Percentiles rank a stretch among this genome's conserved stretches.
These are phyloP conservation scores for Ophiocordyceps polyrhachis-furcata DNA, from an alignment of 2,329 filamentous ascomycete genomes.

Conservation along the genomic window DNA sequence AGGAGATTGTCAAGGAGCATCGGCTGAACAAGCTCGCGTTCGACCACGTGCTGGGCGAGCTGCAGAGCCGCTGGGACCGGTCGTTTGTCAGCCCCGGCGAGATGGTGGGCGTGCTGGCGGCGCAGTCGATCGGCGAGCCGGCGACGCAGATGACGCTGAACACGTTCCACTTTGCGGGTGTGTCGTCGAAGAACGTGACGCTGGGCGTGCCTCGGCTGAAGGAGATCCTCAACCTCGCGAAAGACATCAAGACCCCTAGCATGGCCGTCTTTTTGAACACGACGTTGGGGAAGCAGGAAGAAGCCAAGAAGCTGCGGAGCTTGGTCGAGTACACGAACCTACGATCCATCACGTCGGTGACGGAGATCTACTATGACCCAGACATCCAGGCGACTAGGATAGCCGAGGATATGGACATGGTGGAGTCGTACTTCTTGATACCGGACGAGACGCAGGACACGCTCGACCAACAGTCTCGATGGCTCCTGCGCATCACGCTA, in stretches of 20 bases:
- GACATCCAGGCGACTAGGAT: conserved; percentile 75
- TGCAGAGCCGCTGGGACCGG: conserved; percentile 75
- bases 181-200: conserved; percentile 98
- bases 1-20: conserved; percentile 72
- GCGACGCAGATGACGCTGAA: conserved; percentile 99
- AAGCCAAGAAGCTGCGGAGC: conserved; percentile 71
- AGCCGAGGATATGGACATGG: conserved; percentile 75
- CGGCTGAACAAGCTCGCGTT: conserved; percentile 82
- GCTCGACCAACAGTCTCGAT: conserved; percentile 67
- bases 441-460: conserved; percentile 52
- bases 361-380: conserved; percentile 95
- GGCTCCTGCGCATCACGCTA: conserved; percentile 84
- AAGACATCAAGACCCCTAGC: conserved; percentile 94
- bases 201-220: conserved; percentile 97
- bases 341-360: conserved; percentile 74
- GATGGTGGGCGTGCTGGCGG: conserved; percentile 95
- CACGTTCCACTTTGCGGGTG: conserved; percentile 99
- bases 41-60: conserved; percentile 75
- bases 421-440: conserved; percentile 92
- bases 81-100: conserved; percentile 82
- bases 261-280: conserved; percentile 80
- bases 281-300: conserved; percentile 48
- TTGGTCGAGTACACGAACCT: conserved; percentile 88
- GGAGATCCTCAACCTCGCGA: conserved; percentile 96
- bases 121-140: conserved; percentile 95